These are phyloP conservation scores for Cercospora sp. DNA, from an alignment of 2,329 filamentous ascomycete genomes.

Conservation along the genomic window DNA sequence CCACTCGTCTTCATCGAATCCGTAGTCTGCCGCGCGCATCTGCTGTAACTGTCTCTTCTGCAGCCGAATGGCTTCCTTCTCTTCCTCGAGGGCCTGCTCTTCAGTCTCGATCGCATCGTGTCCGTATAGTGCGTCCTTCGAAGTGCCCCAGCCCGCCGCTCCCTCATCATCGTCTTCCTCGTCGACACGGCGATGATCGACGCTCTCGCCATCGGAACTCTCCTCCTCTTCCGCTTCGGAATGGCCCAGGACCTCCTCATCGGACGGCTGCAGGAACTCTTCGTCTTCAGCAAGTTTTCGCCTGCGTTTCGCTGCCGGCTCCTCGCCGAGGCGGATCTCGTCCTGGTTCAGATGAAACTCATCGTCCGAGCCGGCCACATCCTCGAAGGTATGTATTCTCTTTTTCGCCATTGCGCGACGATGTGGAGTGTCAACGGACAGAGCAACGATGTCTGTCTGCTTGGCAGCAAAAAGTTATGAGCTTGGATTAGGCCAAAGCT, in stretches of 20 bases:
- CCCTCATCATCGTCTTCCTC: slow-evolving; percentile 35
- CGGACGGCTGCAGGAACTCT: slow-evolving; percentile 57
- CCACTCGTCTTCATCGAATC: slow-evolving; percentile 91
- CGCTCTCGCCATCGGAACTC: slow-evolving; percentile 82
- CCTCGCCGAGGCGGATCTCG: slow-evolving; percentile 81
- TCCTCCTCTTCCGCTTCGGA: slow-evolving; percentile 43
- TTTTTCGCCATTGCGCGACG: slow-evolving; percentile 41
- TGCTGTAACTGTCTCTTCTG: slow-evolving; percentile 88
- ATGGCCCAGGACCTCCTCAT: slow-evolving; percentile 63
- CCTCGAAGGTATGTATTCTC: slow-evolving; percentile 64
- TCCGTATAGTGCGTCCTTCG: slow-evolving; percentile 75
- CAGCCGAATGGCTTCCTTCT: slow-evolving; percentile 80
- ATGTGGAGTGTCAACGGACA: background rate
- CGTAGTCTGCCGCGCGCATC: slow-evolving; percentile 90
- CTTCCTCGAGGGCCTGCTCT: slow-evolving; percentile 81
- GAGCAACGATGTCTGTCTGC: background rate
- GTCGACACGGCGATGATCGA: slow-evolving; percentile 51
- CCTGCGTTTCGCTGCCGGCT: slow-evolving; percentile 72
- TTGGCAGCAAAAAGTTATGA: slow-evolving; percentile 1
- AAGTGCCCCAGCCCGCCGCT: slow-evolving; percentile 30
- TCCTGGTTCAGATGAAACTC: slow-evolving; percentile 88
- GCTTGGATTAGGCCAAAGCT: background rate
- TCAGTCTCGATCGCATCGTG: slow-evolving; percentile 74
- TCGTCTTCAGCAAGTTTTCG: slow-evolving; percentile 70
- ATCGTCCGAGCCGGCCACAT: slow-evolving; percentile 91